Base-by-base conservation (phyloP, 768 basidiomycete species). In the Mycena indigotica region DNA sequence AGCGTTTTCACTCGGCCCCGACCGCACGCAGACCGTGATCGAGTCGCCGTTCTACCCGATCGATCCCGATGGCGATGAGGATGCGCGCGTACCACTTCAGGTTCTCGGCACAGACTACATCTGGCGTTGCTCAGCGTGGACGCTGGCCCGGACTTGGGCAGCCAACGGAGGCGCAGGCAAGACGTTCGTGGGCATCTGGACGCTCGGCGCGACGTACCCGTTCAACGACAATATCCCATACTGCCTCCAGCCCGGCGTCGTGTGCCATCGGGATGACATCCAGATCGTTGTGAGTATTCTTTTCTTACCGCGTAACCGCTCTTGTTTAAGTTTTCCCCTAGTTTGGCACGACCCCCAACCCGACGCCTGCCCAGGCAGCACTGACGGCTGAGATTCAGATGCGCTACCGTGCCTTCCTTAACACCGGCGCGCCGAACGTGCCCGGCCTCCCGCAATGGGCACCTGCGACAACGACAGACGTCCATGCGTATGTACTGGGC, bases 261-360 rank as follows among this genome's bases (percentile, higher is more conserved):
- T 91, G 32, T 92, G 90, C 71, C 90, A 91, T 68, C 80, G 88
- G 66, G 91, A 92, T 67, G 91, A 93, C 65, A 92, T 93, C 55
- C 72, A 85, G 73, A 85, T 89, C 67, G 80, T 92, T 40, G 61
- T 58, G 28, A 32, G 61, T 62, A 16, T n/a, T 40, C 10, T 15
- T 12, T 25, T 6, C 28, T 17, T 2, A 21, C 26, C 23, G 2
- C 30, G 28, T 12, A 2, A 6, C 6, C 19, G 28, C n/a, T 28
- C n/a, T 30, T 51, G 6, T 30, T 28, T 17, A 51, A 26, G 28
- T 17, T 29, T 49, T 3, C 12, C 26, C 4, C 4, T 44, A 62
- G 76, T 80, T 80, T 64, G 88, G 87, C 48, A 88, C 88, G 0
- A 80, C 77, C 26, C 66, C 78, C 10, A 81, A 72, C 65, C 85